phyloP scores from a whole-genome alignment of 2,329 filamentous ascomycete genomes.

The Ceratocystiopsis sp. region DNA sequence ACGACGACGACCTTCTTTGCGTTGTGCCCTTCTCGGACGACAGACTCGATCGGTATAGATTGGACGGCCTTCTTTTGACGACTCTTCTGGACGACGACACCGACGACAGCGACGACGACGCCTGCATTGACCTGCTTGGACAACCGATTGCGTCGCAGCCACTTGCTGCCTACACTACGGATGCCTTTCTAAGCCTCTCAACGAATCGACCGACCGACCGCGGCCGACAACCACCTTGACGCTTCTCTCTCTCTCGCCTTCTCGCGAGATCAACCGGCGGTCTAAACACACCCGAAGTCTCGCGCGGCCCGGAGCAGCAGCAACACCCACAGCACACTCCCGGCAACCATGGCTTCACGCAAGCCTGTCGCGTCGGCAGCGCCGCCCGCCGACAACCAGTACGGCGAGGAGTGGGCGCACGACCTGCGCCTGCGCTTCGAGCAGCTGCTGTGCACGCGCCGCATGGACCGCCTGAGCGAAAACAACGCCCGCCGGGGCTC shows the following conservation, averaged over 20 bases:
- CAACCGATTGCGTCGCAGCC: too few relatives aligned
- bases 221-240: not conserved
- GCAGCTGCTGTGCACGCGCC: slow-evolving; percentile 67
- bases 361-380: slow-evolving; percentile 7
- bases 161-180: too few relatives aligned
- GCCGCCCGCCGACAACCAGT: slow-evolving; percentile 19
- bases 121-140: too few relatives aligned
- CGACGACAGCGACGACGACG: not conserved
- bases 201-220: not conserved
- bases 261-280: too few relatives aligned
- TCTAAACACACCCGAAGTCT: not conserved
- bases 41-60: not conserved
- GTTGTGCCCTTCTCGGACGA: not conserved
- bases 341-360: slow-evolving; percentile 14
- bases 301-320: too few relatives aligned
- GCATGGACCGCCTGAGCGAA: slow-evolving; percentile 67
- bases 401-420: slow-evolving; percentile 59
- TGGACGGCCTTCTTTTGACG: not conserved
- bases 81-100: not conserved
- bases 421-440: slow-evolving; percentile 75
- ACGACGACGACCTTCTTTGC: not conserved
- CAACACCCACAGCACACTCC: slow-evolving; percentile 6
- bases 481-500: slow-evolving; percentile 43
- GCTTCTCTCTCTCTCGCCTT: not conserved
- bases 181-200: not conserved